Conservation (phyloP, 495 filamentous ascomycete genomes). For the Talaromyces nanjingensis region DNA sequence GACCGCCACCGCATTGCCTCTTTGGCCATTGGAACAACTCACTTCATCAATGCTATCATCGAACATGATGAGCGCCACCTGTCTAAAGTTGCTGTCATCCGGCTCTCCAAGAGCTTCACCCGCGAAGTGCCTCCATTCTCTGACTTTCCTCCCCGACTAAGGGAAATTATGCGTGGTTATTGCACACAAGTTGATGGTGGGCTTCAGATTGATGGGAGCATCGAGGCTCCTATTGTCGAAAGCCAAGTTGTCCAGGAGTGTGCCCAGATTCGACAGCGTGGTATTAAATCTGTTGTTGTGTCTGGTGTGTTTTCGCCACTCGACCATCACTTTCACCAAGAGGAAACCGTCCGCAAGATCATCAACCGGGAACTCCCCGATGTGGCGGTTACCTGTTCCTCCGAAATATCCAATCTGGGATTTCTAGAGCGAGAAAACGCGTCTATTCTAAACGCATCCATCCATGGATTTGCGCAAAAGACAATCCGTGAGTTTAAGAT, state of each 20-base stretch:
- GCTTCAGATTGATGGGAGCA: constrained; percentile 19
- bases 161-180: constrained; percentile 18
- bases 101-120: constrained; percentile 36
- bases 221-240: constrained; percentile 14
- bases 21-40: constrained; percentile 56
- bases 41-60: constrained; percentile 58
- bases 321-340: constrained; percentile 21
- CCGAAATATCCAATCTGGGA: constrained; percentile 39
- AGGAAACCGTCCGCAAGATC: constrained; percentile 8
- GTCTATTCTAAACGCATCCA: constrained; percentile 43
- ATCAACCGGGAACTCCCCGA: constrained; percentile 17
- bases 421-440: constrained; percentile 49
- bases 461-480: constrained; percentile 34
- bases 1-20: constrained; percentile 35
- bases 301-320: constrained; percentile 54
- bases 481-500: constrained; percentile 36
- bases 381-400: constrained; percentile 23
- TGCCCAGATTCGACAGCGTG: constrained; percentile 5
- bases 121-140: constrained; percentile 40
- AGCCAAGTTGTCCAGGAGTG: constrained; percentile 12
- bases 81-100: constrained; percentile 27
- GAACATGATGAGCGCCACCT: constrained; percentile 39
- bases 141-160: constrained; percentile 28
- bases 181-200: constrained; percentile 18
- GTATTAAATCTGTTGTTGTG: constrained; percentile 42